Percentiles rank a stretch among this genome's conserved stretches.
Conservation (phyloP, 805 yeast species). For the Saccharomycopsis oosterbeekiorum region DNA sequence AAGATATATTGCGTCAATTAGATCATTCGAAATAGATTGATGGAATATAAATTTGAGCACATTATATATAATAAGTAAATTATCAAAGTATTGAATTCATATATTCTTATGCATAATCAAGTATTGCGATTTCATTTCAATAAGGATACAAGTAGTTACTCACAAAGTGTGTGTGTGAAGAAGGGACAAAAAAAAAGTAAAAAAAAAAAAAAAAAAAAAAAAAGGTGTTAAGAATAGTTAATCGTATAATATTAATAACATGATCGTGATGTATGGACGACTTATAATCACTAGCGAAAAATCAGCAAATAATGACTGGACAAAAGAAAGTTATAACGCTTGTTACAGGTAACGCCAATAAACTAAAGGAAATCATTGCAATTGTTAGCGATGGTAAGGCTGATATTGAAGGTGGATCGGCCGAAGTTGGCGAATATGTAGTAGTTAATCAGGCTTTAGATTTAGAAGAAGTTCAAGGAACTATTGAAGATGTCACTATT, state of each 20-base stretch:
- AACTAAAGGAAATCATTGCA: conserved; percentile 73
- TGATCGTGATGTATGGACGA: too few species aligned
- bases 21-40: not conserved
- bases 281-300: not conserved
- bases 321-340: conserved; percentile 26
- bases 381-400: conserved; percentile 42
- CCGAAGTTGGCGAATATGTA: conserved; percentile 36
- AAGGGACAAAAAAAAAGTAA: too few species aligned
- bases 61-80: too few species aligned
- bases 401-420: conserved; percentile 21
- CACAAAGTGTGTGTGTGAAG: too few species aligned
- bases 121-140: too few species aligned
- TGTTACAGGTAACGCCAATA: conserved; percentile 85
- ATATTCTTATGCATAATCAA: too few species aligned
- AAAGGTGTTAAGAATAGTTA: too few species aligned
- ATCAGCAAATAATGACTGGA: not conserved
- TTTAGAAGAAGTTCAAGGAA: conserved; percentile 84
- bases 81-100: too few species aligned
- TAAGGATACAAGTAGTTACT: too few species aligned
- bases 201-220: too few species aligned
- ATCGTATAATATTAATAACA: too few species aligned
- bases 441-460: conserved; percentile 64
- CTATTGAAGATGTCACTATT: conserved; percentile 68
- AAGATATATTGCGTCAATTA: not conserved
- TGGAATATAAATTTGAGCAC: not conserved